phyloP scores from a whole-genome alignment of 805 yeast genomes.

The Yarrowia divulgata region DNA sequence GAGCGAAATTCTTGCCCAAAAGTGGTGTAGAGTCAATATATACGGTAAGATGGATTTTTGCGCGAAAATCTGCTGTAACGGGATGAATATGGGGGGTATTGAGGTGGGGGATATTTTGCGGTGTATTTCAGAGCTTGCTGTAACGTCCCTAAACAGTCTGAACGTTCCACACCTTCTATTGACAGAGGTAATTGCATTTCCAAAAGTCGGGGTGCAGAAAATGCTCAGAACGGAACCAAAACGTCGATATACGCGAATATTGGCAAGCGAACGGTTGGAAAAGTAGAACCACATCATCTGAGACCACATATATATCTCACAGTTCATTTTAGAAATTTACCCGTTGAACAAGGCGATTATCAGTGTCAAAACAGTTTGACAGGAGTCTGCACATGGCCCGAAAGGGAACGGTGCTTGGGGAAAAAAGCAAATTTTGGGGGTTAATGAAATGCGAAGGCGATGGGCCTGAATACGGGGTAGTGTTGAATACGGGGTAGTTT shows the following conservation, averaged over 20 bases:
- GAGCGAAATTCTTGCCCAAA: slow-evolving; percentile 40
- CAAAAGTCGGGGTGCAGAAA: no score
- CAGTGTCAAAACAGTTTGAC: background rate
- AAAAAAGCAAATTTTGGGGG: background rate
- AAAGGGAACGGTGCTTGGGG: background rate
- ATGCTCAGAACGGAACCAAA: no score
- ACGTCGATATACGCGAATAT: no score
- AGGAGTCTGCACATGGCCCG: background rate
- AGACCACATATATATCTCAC: no score
- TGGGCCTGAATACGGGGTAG: background rate
- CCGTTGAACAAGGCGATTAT: no score
- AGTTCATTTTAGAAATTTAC: no score
- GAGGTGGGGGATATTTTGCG: background rate
- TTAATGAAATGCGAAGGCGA: slow-evolving; percentile 5
- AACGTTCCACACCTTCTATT: no score
- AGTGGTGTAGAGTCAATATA: background rate
- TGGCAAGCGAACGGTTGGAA: no score
- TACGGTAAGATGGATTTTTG: background rate
- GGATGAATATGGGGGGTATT: background rate
- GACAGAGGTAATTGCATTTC: no score
- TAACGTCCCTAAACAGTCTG: no score
- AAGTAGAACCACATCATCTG: no score
- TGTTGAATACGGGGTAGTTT: background rate
- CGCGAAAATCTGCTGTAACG: background rate
- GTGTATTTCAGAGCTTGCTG: no score